Evolutionary conservation across 1,284 basidiomycete species (phyloP).

Genomic region (Tausonia pullulans): DNA sequence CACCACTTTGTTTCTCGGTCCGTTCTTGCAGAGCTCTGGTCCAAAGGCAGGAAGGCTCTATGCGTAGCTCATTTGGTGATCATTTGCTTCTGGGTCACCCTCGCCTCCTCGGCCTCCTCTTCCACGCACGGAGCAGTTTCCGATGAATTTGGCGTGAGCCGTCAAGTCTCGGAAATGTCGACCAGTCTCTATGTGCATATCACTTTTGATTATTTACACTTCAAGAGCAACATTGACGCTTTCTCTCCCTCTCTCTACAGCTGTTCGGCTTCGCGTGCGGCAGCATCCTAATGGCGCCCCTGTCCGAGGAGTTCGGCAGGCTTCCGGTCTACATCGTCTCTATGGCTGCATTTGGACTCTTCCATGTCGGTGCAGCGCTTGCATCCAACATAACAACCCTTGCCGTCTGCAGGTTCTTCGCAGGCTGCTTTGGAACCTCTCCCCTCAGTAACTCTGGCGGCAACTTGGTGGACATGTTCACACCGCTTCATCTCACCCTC

Average conservation of each 20-base stretch:
- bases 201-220: no score
- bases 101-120: background rate
- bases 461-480: background rate
- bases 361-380: background rate
- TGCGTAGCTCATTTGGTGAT: background rate
- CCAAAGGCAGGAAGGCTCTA: background rate
- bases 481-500: background rate
- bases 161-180: background rate
- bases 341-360: background rate
- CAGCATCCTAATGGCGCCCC: background rate
- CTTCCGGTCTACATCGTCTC: background rate
- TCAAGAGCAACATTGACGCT: no score
- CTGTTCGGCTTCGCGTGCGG: background rate
- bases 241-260: no score
- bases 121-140: background rate
- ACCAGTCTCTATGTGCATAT: background rate
- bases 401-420: background rate
- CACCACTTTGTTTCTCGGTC: background rate
- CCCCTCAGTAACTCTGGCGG: background rate
- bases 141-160: background rate
- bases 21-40: background rate
- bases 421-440: background rate
- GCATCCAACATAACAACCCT: background rate
- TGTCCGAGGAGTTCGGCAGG: background rate
- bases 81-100: background rate